phyloP scores from a whole-genome alignment of 2,329 filamentous ascomycete species.

The Paracamarosporium sp. region DNA sequence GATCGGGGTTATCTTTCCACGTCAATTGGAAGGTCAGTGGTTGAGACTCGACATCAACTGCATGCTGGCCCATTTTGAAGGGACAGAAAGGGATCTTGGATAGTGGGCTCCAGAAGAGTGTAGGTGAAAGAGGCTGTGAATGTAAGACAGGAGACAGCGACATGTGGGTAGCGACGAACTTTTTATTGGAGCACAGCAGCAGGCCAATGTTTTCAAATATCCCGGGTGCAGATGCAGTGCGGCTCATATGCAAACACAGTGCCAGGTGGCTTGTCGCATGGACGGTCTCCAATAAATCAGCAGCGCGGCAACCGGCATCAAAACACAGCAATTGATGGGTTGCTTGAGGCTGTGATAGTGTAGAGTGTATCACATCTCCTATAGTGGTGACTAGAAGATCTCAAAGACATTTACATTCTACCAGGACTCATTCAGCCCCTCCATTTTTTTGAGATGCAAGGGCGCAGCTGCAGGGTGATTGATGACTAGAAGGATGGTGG shows the following conservation, averaged over 20 bases:
- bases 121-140: not conserved
- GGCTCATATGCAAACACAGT: constrained; percentile 2
- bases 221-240: constrained; percentile 1
- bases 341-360: not conserved
- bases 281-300: not conserved
- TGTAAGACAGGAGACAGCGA: not conserved
- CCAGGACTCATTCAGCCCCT: not conserved
- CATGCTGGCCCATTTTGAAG: not conserved
- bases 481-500: constrained; percentile 2
- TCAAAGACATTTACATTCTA: not conserved
- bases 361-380: not conserved
- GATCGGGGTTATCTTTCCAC: constrained; percentile 40
- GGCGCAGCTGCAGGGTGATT: not conserved
- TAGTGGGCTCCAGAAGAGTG: not conserved
- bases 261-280: constrained; percentile 1
- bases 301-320: not conserved
- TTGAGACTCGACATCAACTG: constrained; percentile 30
- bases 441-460: not conserved
- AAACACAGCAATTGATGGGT: not conserved
- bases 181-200: not conserved
- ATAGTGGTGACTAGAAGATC: not conserved
- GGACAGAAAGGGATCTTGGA: not conserved
- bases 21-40: constrained; percentile 36
- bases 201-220: not conserved
- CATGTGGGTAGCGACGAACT: not conserved